Evolutionary conservation across 257 asterid species (phyloP).

Genomic region (Penstemon eatonii): DNA sequence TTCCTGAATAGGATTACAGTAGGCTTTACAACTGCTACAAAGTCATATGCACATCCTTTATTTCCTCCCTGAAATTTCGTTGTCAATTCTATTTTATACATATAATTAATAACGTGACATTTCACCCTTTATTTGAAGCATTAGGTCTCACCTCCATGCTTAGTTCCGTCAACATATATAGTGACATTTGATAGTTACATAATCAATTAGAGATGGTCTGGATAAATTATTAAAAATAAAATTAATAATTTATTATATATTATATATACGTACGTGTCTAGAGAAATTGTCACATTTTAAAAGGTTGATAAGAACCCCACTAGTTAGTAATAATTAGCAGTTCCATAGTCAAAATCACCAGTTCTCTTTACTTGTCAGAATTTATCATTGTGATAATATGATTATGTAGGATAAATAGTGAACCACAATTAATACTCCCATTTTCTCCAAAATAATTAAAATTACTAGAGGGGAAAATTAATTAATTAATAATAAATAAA

Average conservation of each 20-base stretch:
- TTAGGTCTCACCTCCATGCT: not conserved
- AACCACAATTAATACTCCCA: slow-evolving; percentile 43
- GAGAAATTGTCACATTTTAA: slow-evolving; percentile 8
- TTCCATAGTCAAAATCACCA: not conserved
- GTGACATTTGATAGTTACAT: not conserved
- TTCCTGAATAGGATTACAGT: slow-evolving; percentile 6
- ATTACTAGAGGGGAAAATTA: slow-evolving; percentile 5
- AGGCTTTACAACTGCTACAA: slow-evolving; percentile 18
- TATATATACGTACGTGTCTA: not conserved
- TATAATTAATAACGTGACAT: not conserved
- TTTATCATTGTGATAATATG: slow-evolving; percentile 33
- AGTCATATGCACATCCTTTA: slow-evolving; percentile 3
- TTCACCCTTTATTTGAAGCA: not conserved
- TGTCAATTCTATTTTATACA: slow-evolving; percentile 20
- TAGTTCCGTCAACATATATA: not conserved
- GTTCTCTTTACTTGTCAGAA: slow-evolving; percentile 19
- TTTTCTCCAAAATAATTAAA: slow-evolving; percentile 39
- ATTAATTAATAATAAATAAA: slow-evolving; percentile 5
- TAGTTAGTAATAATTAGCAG: slow-evolving; percentile 26
- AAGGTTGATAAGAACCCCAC: slow-evolving; percentile 28
- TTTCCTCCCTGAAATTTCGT: slow-evolving; percentile 21
- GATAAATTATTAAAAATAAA: not conserved
- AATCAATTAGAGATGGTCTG: not conserved
- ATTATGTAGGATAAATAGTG: slow-evolving; percentile 43
- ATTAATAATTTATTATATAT: not conserved